Evolutionary conservation across 2,329 filamentous ascomycete genomes (phyloP), one percentile per base, ranked within the genome.

Genomic region (Apiospora kogelbergensis): DNA sequence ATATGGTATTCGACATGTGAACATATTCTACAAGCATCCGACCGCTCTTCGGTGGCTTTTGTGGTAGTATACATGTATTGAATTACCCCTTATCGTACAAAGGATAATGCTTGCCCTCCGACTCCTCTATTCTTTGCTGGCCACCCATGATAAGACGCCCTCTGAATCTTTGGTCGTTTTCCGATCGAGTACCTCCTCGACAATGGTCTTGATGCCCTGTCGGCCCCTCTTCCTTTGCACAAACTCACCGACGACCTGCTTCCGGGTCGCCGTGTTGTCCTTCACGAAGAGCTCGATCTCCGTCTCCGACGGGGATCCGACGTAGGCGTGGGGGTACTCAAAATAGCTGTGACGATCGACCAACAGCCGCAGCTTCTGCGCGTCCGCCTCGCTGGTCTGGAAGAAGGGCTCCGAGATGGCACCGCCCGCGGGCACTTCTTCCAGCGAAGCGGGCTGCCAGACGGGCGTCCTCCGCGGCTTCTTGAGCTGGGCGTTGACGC

Each of bases 401-500:
- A 97, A 95, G 83, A 97, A 98, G 0, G 84, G 82, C 66, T 90
- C 84, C 7, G 83, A 80, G 45, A 95, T 85, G 66, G 84, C 78
- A 24, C 87, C 84, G 63, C 84, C 78, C 20, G 79, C 76, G 20
- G 84, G 80, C 67, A 97, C 88, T 45, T 91, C 90, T n/a, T 89
- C 85, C 1, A 98, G 85, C 7, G 86, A 89, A 57, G 87, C 85
- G 4, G 94, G 95, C 72, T 91, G 80, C 96, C 96, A 99, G 71
- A 86, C 83, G 1, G 95, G 93, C 26, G 84, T 84, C 72, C 84
- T 69, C 48, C 70, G 74, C 20, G 77, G 82, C 74, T 77, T 77
- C 22, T 96, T 87, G 48, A 99, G 86, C 65, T 91, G 87, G 30
- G 94, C 91, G 66, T 89, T 89, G n/a, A 99, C 95, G 67, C 96